A percentile compares a stretch with the other conserved stretches of the same genome.
These are phyloP conservation scores for Coemansia sp. DNA, from an alignment of 192 early-diverging fungal genomes.

Conservation along the genomic window DNA sequence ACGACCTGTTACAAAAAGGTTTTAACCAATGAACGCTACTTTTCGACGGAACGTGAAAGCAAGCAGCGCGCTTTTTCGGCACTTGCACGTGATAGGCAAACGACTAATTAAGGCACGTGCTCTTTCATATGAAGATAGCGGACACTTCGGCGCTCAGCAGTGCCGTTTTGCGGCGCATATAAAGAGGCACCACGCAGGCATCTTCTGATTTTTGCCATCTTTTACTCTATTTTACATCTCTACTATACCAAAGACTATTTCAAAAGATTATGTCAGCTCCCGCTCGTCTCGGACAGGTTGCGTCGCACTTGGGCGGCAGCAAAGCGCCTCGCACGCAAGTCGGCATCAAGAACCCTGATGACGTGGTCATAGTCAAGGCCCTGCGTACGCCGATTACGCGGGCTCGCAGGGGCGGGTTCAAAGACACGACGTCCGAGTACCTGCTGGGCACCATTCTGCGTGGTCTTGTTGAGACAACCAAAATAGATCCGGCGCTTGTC, in stretches of 20 bases:
- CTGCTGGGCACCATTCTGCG: slow-evolving; percentile 78
- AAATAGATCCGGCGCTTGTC: slow-evolving; percentile 81
- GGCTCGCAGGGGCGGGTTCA: slow-evolving; percentile 89
- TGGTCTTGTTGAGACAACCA: slow-evolving; percentile 70
- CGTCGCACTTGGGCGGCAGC: slow-evolving; percentile 50
- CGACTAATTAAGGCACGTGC: slow-evolving; percentile 3
- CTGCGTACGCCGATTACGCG: slow-evolving; percentile 86
- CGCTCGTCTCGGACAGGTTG: slow-evolving; percentile 45
- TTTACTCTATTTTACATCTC: neutral
- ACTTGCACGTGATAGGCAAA: slow-evolving; percentile 13
- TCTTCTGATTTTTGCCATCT: neutral
- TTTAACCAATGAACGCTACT: too few species aligned
- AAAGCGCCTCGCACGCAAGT: slow-evolving; percentile 56
- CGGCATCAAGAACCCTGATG: slow-evolving; percentile 79
- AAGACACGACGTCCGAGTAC: slow-evolving; percentile 81
- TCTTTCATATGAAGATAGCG: neutral
- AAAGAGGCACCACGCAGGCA: neutral
- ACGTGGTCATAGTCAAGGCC: slow-evolving; percentile 91
- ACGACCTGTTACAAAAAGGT: too few species aligned
- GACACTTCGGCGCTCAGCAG: neutral
- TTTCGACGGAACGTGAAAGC: neutral
- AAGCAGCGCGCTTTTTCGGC: neutral
- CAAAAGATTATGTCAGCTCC: slow-evolving; percentile 24
- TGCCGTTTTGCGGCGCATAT: slow-evolving; percentile 8
- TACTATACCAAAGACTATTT: neutral